Evolutionary conservation across 1,284 basidiomycete species (phyloP).

Genomic region (Microstroma glucosiphilum): DNA sequence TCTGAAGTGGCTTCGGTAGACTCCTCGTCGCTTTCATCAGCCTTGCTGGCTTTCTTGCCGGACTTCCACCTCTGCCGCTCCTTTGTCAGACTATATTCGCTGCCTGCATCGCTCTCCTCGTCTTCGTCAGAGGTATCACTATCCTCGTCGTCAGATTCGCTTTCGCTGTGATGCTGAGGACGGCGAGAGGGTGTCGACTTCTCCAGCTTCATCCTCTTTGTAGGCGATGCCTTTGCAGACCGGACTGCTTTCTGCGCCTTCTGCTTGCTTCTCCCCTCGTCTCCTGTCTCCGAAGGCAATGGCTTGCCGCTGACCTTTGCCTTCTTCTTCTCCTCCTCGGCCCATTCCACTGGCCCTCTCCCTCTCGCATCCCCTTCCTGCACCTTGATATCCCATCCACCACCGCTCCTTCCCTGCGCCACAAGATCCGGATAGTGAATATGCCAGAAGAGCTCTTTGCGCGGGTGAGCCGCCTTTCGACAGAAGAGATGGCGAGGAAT

Average conservation of each 20-base stretch:
- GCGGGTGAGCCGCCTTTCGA: constrained; percentile 28
- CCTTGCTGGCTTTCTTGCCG: background rate
- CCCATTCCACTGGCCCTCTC: background rate
- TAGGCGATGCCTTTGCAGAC: background rate
- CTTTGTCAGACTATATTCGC: background rate
- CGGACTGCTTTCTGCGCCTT: too few relatives aligned
- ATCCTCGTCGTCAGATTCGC: constrained; percentile 3
- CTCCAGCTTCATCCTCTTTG: constrained; percentile 5
- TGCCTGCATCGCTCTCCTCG: background rate
- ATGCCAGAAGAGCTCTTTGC: constrained; percentile 30
- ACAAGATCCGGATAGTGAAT: constrained; percentile 28
- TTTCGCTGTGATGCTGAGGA: background rate
- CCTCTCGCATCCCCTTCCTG: constrained; percentile 18
- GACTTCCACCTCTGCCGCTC: background rate
- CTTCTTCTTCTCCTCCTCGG: constrained; percentile 3
- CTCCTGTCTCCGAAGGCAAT: background rate
- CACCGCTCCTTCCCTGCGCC: constrained; percentile 20
- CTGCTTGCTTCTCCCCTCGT: background rate
- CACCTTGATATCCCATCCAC: constrained; percentile 29
- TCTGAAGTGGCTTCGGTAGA: constrained; percentile 4
- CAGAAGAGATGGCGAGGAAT: constrained; percentile 28
- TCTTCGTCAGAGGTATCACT: background rate
- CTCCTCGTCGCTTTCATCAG: background rate
- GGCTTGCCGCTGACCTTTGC: background rate
- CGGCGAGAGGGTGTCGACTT: background rate